These are phyloP conservation scores for Phyllosticta citriasiana DNA, from an alignment of 2,329 filamentous ascomycete genomes.

Conservation along the genomic window DNA sequence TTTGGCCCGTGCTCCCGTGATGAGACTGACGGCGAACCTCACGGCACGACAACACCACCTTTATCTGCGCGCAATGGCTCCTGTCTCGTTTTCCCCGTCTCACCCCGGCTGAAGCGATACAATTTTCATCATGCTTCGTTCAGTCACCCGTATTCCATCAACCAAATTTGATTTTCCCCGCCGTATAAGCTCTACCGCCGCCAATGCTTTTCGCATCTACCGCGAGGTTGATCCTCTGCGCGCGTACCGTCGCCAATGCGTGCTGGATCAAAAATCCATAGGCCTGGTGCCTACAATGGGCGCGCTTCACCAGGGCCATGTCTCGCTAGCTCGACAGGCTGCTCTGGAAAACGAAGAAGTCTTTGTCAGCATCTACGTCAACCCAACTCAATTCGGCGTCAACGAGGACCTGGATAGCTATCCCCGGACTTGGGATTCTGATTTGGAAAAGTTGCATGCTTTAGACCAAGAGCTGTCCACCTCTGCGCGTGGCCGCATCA, in stretches of 20 bases:
- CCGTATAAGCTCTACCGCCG: neutral
- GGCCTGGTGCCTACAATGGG: constrained; percentile 96
- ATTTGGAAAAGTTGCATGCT: constrained; percentile 55
- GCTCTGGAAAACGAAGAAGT: constrained; percentile 77
- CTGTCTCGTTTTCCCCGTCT: neutral
- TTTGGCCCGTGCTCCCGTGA: neutral
- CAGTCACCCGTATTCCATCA: neutral
- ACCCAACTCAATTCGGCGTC: constrained; percentile 89
- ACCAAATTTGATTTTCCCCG: neutral
- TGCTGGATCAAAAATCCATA: constrained; percentile 59
- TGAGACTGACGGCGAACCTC: constrained; percentile 5
- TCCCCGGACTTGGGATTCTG: constrained; percentile 77
- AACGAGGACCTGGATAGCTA: constrained; percentile 83
- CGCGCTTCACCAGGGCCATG: constrained; percentile 84
- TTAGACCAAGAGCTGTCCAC: constrained; percentile 60
- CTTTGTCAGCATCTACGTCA: constrained; percentile 88
- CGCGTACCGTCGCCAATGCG: constrained; percentile 55
- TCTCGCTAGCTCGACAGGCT: constrained; percentile 75
- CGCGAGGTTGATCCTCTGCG: constrained; percentile 65
- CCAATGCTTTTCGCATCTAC: constrained; percentile 47
- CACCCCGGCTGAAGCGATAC: neutral
- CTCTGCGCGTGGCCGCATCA: constrained; percentile 51
- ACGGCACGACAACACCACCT: constrained; percentile 5
- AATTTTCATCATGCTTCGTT: neutral
- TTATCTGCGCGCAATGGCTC: neutral